Conservation (phyloP, 2,329 filamentous ascomycete species). For the Keithomyces neogunnii region DNA sequence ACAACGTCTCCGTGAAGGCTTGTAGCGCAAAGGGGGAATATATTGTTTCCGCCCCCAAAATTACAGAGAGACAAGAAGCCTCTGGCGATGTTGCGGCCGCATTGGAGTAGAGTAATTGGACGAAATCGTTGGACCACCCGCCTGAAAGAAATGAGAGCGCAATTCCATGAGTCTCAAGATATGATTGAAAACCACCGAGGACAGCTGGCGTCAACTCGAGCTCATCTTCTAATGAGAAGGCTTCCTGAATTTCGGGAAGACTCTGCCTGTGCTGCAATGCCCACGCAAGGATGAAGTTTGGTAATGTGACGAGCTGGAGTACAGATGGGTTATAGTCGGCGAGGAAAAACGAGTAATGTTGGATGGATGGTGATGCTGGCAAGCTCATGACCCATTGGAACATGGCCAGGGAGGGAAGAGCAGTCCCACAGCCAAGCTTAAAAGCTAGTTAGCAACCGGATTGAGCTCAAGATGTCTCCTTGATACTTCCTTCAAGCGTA, state of each 20-base stretch:
- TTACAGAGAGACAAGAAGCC: constrained; percentile 29
- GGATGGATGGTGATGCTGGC: constrained; percentile 5
- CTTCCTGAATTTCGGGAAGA: constrained; percentile 29
- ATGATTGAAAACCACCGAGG: constrained; percentile 46
- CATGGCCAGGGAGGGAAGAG: constrained; percentile 61
- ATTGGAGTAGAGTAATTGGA: constrained; percentile 44
- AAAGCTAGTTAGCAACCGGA: constrained; percentile 9
- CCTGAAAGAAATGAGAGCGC: constrained; percentile 62
- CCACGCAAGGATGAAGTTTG: constrained; percentile 70
- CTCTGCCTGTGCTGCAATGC: constrained; percentile 35
- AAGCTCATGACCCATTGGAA: constrained; percentile 51
- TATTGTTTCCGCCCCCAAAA: constrained; percentile 74
- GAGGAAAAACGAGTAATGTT: constrained; percentile 50
- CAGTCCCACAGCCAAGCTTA: constrained; percentile 74
- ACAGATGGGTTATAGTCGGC: constrained; percentile 77
- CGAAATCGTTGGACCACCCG: constrained; percentile 61
- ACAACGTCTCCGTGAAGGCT: constrained; percentile 60
- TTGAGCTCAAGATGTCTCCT: neutral
- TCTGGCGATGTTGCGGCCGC: neutral
- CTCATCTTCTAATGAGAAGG: constrained; percentile 47
- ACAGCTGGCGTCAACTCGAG: constrained; percentile 55
- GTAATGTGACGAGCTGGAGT: constrained; percentile 68
- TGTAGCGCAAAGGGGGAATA: constrained; percentile 66
- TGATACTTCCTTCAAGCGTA: no score
- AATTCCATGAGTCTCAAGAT: constrained; percentile 42